These are phyloP conservation scores for Onygenales sp. DNA, from an alignment of 2,329 filamentous ascomycete genomes.

Conservation along the genomic window DNA sequence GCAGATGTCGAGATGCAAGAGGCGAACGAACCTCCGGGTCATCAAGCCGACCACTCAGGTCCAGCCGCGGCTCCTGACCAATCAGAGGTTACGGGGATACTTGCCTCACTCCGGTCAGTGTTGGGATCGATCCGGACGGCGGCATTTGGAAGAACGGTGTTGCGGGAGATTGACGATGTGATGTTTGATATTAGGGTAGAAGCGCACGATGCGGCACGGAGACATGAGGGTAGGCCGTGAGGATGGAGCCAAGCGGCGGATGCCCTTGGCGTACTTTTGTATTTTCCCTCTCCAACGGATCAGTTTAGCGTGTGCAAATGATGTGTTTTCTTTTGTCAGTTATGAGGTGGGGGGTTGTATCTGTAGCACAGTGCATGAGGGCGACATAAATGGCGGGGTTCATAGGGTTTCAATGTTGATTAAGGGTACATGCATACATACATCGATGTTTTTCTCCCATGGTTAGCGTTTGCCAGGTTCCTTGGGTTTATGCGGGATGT, in stretches of 20 bases:
- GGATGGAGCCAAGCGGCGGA: too few species aligned
- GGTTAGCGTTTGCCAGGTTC: too few species aligned
- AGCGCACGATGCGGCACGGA: slow-evolving; percentile 59
- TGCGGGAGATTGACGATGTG: slow-evolving; percentile 65
- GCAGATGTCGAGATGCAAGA: neutral
- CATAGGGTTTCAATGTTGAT: too few species aligned
- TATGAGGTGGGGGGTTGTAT: too few species aligned
- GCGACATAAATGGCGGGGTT: too few species aligned
- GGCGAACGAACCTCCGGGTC: neutral
- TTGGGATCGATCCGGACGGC: slow-evolving; percentile 52
- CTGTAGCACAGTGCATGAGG: too few species aligned
- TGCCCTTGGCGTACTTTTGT: neutral
- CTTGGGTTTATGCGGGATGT: too few species aligned
- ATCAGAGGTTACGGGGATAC: slow-evolving; percentile 37
- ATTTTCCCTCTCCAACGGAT: neutral
- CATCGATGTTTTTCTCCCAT: too few species aligned
- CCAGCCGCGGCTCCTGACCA: neutral
- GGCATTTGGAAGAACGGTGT: slow-evolving; percentile 54
- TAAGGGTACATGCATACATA: too few species aligned
- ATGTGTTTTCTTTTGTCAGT: too few species aligned
- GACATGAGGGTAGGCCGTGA: slow-evolving; percentile 22
- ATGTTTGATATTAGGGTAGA: slow-evolving; percentile 70
- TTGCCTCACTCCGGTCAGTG: slow-evolving; percentile 45
- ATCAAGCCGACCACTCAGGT: neutral
- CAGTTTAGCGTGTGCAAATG: too few species aligned